phyloP scores from a whole-genome alignment of 805 yeast species.

The Zygoascus flipseniorum region DNA sequence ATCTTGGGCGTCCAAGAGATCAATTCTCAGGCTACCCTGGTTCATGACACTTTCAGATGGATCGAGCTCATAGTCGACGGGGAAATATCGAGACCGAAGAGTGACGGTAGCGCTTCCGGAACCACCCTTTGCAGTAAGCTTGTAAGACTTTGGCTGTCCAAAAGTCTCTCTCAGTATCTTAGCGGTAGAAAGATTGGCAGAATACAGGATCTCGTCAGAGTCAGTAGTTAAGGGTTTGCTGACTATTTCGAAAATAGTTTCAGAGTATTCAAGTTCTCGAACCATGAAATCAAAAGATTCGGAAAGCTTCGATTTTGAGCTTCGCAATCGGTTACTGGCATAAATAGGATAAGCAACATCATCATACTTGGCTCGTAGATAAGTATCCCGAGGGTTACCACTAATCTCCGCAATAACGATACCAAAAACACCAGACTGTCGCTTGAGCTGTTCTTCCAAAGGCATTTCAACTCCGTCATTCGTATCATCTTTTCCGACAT shows the following conservation, averaged over 20 bases:
- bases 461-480: constrained; percentile 40
- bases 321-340: constrained; percentile 42
- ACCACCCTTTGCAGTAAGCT: constrained; percentile 46
- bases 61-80: constrained; percentile 55
- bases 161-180: constrained; percentile 61
- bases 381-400: constrained; percentile 43
- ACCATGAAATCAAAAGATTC: constrained; percentile 67
- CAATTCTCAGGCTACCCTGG: constrained; percentile 60
- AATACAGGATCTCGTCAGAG: constrained; percentile 53
- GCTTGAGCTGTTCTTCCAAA: constrained; percentile 34
- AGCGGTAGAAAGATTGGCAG: constrained; percentile 55
- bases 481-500: constrained; percentile 23
- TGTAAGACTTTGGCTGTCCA: constrained; percentile 40
- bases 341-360: constrained; percentile 59
- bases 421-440: constrained; percentile 70
- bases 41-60: constrained; percentile 66
- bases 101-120: constrained; percentile 39
- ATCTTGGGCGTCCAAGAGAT: constrained; percentile 53
- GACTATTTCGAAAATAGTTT: constrained; percentile 51
- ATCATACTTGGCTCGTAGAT: constrained; percentile 72
- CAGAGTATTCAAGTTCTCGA: constrained; percentile 71
- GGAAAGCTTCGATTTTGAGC: constrained; percentile 30
- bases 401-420: constrained; percentile 56
- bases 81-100: constrained; percentile 69
- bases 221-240: constrained; percentile 39